phyloP scores from a whole-genome alignment of 805 yeast genomes.

The Schizosaccharomyces cryophilus region DNA sequence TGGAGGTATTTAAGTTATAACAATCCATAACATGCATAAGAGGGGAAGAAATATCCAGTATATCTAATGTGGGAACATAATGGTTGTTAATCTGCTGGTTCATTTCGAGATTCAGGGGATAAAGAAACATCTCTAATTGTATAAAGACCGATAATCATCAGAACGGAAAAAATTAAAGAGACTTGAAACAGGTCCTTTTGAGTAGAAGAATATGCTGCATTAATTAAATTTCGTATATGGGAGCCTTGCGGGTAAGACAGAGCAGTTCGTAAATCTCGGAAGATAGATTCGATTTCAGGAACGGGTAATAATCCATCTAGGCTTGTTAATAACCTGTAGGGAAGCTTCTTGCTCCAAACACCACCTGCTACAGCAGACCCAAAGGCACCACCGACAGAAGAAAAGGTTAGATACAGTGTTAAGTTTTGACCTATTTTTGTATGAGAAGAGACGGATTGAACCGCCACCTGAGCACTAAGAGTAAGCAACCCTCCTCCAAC shows the following conservation, averaged over 20 bases:
- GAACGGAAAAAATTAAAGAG: neutral
- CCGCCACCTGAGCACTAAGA: conserved; percentile 30
- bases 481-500: conserved; percentile 42
- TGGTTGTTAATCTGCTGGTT: neutral
- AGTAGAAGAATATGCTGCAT: neutral
- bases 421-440: conserved; percentile 33
- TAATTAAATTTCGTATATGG: neutral
- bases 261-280: neutral
- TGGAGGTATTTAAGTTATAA: neutral
- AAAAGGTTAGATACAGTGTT: conserved; percentile 27
- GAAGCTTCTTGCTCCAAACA: conserved; percentile 24
- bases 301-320: neutral
- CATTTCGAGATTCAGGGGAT: neutral
- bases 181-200: neutral
- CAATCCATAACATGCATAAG: too few species aligned
- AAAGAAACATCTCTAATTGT: neutral
- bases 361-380: conserved; percentile 39
- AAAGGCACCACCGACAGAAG: conserved; percentile 33
- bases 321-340: neutral
- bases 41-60: neutral
- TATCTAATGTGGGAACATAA: neutral
- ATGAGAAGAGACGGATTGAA: conserved; percentile 28
- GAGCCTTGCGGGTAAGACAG: neutral
- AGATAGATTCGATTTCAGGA: neutral
- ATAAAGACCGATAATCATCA: neutral